Base-by-base conservation (phyloP, 2,329 filamentous ascomycete genomes). In the Ophiostoma fasciatum region DNA sequence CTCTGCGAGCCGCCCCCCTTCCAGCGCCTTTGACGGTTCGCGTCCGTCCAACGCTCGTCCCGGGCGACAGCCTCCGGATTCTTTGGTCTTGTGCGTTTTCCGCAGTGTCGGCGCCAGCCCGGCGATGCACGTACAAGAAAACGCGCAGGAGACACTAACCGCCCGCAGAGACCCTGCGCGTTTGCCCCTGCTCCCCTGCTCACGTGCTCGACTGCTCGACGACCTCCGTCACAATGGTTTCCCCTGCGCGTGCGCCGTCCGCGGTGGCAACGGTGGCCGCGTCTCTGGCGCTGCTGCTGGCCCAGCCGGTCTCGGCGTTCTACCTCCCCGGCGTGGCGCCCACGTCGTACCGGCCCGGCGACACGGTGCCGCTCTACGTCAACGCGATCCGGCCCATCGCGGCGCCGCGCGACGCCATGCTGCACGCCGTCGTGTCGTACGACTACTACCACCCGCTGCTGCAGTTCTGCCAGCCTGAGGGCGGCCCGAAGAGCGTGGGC, bases 261-360 rank as follows among this genome's bases (percentile, higher is more conserved):
- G 28, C 63, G 56, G 54, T 36, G 31, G 35, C 38, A 18, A 55
- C 64, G 53, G 59, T 72, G 35, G 51, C 71, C 17, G 56, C 62
- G 31, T 57, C 67, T 19, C 51, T 74, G 31, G 51, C 75, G 26
- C 57, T 62, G 31, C 51, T 64, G 20, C 51, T 64, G 20, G 68
- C 73, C 18, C 63, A 70, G 42, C 54, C 74, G 25, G 59, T 66
- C 12, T 67, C 74, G 3, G 83, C 84, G 37, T 98, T 96, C 64
- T 98, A 98, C 62, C 81, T 98, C 28, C 90, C 88, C 26, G 90
- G 90, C 48, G 85, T 94, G 48, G 87, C 88, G 46, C 90, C 90
- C 17, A 92, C 84, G 29, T 88, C 88, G 38, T 98, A 98, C 64
- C 75, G 82, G 50, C 62, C 65, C 35, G 81, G 76, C 52, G 82